These are phyloP conservation scores for Pythium sukuiense DNA, from an alignment of 352 stramenopile species.

Conservation along the genomic window DNA sequence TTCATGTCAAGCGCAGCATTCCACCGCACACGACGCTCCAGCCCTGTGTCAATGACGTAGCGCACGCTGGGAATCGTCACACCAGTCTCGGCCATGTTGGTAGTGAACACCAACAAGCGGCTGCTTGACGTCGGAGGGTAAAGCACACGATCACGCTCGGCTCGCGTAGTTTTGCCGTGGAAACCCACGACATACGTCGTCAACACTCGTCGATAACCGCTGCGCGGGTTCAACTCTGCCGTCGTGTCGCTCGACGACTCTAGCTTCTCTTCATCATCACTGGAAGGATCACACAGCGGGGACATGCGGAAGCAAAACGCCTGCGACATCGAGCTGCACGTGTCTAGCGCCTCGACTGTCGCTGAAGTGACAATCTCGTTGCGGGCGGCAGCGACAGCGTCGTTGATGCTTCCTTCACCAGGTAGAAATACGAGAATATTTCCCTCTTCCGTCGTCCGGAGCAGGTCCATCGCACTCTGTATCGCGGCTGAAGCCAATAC, in stretches of 20 bases:
- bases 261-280: not conserved
- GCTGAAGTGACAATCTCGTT: conserved; percentile 16
- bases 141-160: conserved; percentile 27
- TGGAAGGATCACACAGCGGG: not conserved
- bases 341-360: conserved; percentile 14
- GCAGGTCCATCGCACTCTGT: conserved; percentile 25
- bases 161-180: conserved; percentile 24
- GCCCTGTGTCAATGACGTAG: conserved; percentile 35
- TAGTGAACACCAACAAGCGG: conserved; percentile 29
- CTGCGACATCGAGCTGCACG: not conserved
- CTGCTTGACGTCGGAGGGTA: conserved; percentile 8
- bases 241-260: not conserved
- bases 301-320: conserved; percentile 22
- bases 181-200: conserved; percentile 26
- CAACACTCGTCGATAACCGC: not conserved
- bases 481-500: conserved; percentile 21
- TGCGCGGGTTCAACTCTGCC: not conserved
- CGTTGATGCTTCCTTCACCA: conserved; percentile 29
- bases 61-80: conserved; percentile 34
- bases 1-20: conserved; percentile 29
- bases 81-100: conserved; percentile 34
- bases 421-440: conserved; percentile 34
- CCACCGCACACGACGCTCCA: conserved; percentile 31
- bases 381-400: conserved; percentile 14
- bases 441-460: conserved; percentile 20